These are phyloP conservation scores for Alternaria brassicicola DNA, from an alignment of 2,329 filamentous ascomycete species.

Conservation along the genomic window DNA sequence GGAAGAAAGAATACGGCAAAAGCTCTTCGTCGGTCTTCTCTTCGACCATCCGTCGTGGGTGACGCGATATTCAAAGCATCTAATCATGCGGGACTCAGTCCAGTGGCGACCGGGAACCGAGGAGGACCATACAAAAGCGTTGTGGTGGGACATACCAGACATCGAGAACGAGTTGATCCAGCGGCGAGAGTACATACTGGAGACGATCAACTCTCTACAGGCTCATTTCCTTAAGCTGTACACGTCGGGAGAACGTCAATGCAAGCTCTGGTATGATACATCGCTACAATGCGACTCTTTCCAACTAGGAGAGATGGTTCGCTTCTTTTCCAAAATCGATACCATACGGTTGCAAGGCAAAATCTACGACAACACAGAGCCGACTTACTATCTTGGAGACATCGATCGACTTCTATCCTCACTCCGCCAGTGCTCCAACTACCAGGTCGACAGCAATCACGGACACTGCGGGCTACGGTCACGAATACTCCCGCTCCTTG, in stretches of 20 bases:
- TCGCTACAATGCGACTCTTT: conserved; percentile 76
- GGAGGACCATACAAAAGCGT: conserved; percentile 51
- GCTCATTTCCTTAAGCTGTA: conserved; percentile 71
- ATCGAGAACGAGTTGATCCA: conserved; percentile 73
- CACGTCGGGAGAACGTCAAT: conserved; percentile 70
- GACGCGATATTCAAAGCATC: conserved; percentile 65
- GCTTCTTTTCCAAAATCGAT: conserved; percentile 68
- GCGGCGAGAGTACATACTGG: conserved; percentile 69
- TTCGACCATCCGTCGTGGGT: conserved; percentile 68
- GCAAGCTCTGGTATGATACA: conserved; percentile 75
- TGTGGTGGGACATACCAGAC: conserved; percentile 76
- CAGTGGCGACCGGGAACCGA: conserved; percentile 58
- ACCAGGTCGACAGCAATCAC: conserved; percentile 77
- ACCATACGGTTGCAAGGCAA: conserved; percentile 62
- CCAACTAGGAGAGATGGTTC: conserved; percentile 78
- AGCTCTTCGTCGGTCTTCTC: conserved; percentile 69
- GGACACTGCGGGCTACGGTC: conserved; percentile 73
- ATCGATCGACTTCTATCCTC: conserved; percentile 65
- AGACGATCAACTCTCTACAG: conserved; percentile 72
- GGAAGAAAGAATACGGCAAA: conserved; percentile 73
- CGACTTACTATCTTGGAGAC: conserved; percentile 63
- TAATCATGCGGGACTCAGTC: conserved; percentile 69
- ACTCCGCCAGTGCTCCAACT: conserved; percentile 70
- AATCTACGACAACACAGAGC: conserved; percentile 49
- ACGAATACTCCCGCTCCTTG: conserved; percentile 68